Evolutionary conservation across 78 protist species (phyloP), one percentile per base, ranked within the genome.

Genomic region (Dictyostelium brefeldianum): DNA sequence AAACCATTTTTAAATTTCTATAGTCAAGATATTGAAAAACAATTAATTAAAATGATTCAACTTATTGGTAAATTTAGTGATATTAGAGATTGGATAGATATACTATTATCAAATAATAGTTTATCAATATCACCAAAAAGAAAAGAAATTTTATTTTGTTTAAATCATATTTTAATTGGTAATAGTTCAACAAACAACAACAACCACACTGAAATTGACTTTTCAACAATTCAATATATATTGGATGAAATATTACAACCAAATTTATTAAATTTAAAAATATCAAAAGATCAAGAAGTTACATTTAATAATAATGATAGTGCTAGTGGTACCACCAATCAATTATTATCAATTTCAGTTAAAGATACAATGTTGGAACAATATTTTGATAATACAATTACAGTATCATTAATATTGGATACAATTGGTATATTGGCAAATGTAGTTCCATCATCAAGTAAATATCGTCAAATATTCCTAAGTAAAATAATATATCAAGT

Each of bases 141-240:
- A 74, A 87, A 87, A 62, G 93, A 87, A 31, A 87, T 87, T 27
- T 4, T 87, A 4, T 67, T 87, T 18, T 46, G 70, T 22, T 17
- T 87, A 10, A 87, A 78, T 48, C 93, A 87, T 36, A 27, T 84
- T 31, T 53, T 84, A 69, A 57, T 84, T 71, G 92, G 92, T 4
- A 41, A 27, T 14, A 8, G n/a, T 62, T 5, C 17, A 12, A 4
- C 10, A 22, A 27, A 22, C 4, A 31, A 2, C 31, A 31, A 67
- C 17, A 67, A 2, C 15, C 0, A 4, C 5, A 12, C 47, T 14
- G 18, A 2, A 31, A 25, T 67, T 5, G 93, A 87, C 51, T 65
- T 65, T 56, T 77, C 93, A 51, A 64, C 80, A 0, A 53, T 77
- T 50, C 81, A 62, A 29, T 87, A 87, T 51, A 77, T 87, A 15